phyloP scores from a whole-genome alignment of 164 flowering plant genomes.

The Tinospora cordifolia region DNA sequence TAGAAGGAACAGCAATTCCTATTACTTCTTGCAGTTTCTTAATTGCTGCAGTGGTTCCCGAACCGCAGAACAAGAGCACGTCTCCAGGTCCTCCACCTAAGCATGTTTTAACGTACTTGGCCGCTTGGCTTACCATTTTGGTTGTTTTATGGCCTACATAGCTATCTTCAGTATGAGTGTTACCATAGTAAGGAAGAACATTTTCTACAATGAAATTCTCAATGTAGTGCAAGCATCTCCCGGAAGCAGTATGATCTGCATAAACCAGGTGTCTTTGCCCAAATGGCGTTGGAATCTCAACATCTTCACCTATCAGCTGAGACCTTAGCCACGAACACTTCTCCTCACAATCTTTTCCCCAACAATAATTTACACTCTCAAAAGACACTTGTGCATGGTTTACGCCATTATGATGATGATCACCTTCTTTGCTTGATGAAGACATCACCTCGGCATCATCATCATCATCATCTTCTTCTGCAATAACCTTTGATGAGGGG shows the following conservation, averaged over 20 bases:
- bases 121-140: slow-evolving; percentile 22
- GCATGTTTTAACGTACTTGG: slow-evolving; percentile 22
- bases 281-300: background rate
- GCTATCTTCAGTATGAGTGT: slow-evolving; percentile 25
- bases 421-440: background rate
- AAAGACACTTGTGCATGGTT: background rate
- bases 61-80: slow-evolving; percentile 19
- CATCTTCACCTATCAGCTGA: background rate
- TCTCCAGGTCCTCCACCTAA: slow-evolving; percentile 23
- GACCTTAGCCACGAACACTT: background rate
- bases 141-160: slow-evolving; percentile 21
- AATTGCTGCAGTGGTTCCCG: slow-evolving; percentile 27
- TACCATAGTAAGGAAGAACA: slow-evolving; percentile 22
- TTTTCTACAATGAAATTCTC: slow-evolving; percentile 14
- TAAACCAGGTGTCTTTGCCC: background rate
- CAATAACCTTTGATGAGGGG: background rate
- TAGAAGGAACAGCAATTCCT: slow-evolving; percentile 24
- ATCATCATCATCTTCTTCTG: background rate
- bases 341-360: background rate
- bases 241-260: slow-evolving; percentile 6
- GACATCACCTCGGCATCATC: background rate
- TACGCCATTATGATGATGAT: background rate
- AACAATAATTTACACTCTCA: background rate
- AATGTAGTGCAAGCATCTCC: slow-evolving; percentile 16
- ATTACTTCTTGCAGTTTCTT: slow-evolving; percentile 27